A percentile compares a stretch with the other conserved stretches of the same genome.
Evolutionary conservation across 371 early-diverging fungal species (phyloP).

Genomic region (Mycotypha africana): DNA sequence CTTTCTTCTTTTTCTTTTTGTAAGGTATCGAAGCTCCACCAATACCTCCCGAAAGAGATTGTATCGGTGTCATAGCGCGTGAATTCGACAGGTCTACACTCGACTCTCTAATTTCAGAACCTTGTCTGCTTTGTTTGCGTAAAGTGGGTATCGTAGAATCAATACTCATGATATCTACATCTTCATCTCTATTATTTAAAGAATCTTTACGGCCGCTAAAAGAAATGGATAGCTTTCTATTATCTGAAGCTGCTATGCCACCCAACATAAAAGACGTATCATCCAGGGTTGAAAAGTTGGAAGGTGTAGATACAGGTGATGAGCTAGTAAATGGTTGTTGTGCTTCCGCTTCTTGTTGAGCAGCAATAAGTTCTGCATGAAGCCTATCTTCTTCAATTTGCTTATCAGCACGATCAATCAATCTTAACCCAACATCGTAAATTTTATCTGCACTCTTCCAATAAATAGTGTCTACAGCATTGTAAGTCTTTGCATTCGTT

Average conservation of each 20-base stretch:
- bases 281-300: no score
- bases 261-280: no score
- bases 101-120: slow-evolving; percentile 21
- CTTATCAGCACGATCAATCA: slow-evolving; percentile 57
- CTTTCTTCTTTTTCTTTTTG: slow-evolving; percentile 47
- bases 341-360: slow-evolving; percentile 10
- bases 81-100: slow-evolving; percentile 24
- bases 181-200: slow-evolving; percentile 34
- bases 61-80: slow-evolving; percentile 25
- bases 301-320: no score
- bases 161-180: slow-evolving; percentile 48
- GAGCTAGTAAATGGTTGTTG: slow-evolving; percentile 3
- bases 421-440: slow-evolving; percentile 46
- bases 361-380: no score
- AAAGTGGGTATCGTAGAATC: slow-evolving; percentile 22
- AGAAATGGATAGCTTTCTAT: slow-evolving; percentile 15
- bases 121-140: slow-evolving; percentile 26
- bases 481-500: slow-evolving; percentile 70
- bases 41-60: background rate
- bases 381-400: slow-evolving; percentile 38
- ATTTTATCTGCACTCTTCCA: slow-evolving; percentile 67
- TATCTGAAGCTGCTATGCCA: background rate
- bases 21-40: no score
- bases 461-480: slow-evolving; percentile 67
- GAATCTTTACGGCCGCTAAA: slow-evolving; percentile 13